phyloP scores from a whole-genome alignment of 1,139 yeast species.

The Yamadazyma songkhlaensis region DNA sequence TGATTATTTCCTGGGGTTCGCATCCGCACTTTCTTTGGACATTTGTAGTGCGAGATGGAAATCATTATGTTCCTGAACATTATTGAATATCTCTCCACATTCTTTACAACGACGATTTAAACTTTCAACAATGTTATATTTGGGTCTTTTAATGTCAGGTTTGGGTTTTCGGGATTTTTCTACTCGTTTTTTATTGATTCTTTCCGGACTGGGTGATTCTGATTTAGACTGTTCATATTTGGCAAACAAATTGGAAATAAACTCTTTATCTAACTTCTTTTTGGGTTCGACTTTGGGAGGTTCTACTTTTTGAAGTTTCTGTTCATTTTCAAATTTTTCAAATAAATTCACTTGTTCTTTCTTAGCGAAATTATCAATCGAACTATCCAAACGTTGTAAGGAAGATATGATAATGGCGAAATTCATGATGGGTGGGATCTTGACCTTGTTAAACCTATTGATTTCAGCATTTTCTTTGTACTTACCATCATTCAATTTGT shows the following conservation, averaged over 20 bases:
- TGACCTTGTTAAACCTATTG: conserved; percentile 17
- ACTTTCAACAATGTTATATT: conserved; percentile 21
- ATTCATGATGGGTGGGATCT: conserved; percentile 48
- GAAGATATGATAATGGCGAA: conserved; percentile 52
- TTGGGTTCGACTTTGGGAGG: conserved; percentile 3
- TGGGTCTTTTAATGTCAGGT: neutral
- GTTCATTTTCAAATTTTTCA: conserved; percentile 16
- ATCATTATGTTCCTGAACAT: conserved; percentile 41
- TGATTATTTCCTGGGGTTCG: neutral
- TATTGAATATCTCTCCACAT: conserved; percentile 25
- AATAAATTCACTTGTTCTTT: conserved; percentile 19
- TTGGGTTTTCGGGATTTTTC: neutral
- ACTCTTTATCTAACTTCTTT: conserved; percentile 14
- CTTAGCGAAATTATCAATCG: conserved; percentile 49
- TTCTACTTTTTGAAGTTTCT: neutral
- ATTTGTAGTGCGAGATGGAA: conserved; percentile 36
- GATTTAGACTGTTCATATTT: conserved; percentile 18
- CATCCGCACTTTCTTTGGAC: neutral
- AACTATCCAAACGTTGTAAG: conserved; percentile 41
- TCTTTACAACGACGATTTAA: conserved; percentile 21
- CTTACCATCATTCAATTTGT: conserved; percentile 23
- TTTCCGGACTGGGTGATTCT: conserved; percentile 6
- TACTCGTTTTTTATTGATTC: conserved; percentile 1
- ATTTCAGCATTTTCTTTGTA: conserved; percentile 13
- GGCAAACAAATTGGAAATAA: conserved; percentile 19